phyloP scores from a whole-genome alignment of 2,329 filamentous ascomycete species.

The Colletotrichum orchidophilum region DNA sequence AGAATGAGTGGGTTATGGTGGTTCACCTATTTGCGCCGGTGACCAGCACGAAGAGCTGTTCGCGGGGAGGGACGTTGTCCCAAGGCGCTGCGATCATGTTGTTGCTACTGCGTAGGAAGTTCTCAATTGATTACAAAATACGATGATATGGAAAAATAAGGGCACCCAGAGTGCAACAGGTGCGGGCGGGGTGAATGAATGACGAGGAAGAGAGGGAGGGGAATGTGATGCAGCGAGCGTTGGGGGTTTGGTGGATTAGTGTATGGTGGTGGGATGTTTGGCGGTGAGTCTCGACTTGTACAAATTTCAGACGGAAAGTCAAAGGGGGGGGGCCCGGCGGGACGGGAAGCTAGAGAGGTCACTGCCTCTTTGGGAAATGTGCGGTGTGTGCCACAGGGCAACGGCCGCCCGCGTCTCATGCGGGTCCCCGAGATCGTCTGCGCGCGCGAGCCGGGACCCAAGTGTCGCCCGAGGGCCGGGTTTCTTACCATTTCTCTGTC shows the following conservation, averaged over 20 bases:
- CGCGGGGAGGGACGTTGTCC: slow-evolving; percentile 44
- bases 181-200: neutral
- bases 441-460: too few species aligned
- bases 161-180: neutral
- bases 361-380: slow-evolving; percentile 25
- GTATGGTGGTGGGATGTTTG: slow-evolving; percentile 11
- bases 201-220: neutral
- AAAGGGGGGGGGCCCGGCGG: neutral
- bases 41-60: slow-evolving; percentile 73
- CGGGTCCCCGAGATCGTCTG: slow-evolving; percentile 4
- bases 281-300: slow-evolving; percentile 24
- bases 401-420: neutral
- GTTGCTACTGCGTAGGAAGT: neutral
- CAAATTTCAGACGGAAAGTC: slow-evolving; percentile 12
- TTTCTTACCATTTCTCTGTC: neutral
- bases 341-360: slow-evolving; percentile 8
- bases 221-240: neutral
- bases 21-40: slow-evolving; percentile 87
- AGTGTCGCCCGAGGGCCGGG: too few species aligned
- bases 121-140: neutral
- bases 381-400: neutral
- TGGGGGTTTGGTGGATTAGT: neutral
- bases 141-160: neutral
- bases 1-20: neutral
- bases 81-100: slow-evolving; percentile 42